A percentile compares a stretch with the other conserved stretches of the same genome.
phyloP scores from a whole-genome alignment of 139 green algal species.

The Chlorella vulgaris region DNA sequence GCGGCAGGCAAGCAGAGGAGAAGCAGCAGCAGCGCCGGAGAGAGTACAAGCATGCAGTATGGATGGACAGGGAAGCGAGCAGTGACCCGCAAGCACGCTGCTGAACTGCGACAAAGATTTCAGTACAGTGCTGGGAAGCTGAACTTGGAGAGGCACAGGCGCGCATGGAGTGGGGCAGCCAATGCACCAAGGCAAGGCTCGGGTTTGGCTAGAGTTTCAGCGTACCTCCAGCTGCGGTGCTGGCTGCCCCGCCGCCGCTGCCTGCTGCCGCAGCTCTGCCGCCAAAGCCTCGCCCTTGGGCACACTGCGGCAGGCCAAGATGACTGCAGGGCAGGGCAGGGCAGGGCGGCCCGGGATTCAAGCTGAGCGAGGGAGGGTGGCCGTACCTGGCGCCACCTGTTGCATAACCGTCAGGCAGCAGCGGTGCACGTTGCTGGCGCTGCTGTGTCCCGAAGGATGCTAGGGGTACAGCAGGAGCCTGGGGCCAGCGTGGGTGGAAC shows the following conservation, averaged over 20 bases:
- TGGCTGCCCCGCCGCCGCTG: constrained; percentile 9
- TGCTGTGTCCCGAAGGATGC: no score
- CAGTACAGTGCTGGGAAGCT: no score
- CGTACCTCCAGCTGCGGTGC: constrained; percentile 41
- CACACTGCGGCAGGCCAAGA: constrained; percentile 75
- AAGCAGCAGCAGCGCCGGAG: no score
- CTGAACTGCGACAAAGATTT: no score
- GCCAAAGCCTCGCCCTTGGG: constrained; percentile 54
- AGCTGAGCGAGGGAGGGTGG: not conserved
- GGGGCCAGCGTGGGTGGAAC: not conserved
- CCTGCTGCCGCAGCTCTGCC: constrained; percentile 44
- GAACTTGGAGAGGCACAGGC: no score
- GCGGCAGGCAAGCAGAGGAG: not conserved
- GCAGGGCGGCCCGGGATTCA: not conserved
- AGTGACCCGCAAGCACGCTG: no score
- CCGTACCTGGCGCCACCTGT: not conserved
- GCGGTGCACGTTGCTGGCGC: no score
- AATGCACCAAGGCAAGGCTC: not conserved
- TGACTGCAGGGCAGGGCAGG: constrained; percentile 51
- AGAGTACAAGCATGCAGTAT: not conserved
- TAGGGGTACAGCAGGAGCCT: no score
- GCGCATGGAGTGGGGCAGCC: no score
- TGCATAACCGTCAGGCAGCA: no score
- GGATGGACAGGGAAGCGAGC: no score
- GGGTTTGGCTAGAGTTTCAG: not conserved